Evolutionary conservation across 176 grass and related monocot species (phyloP).

Genomic region (Hyparrhenia diplandra): DNA sequence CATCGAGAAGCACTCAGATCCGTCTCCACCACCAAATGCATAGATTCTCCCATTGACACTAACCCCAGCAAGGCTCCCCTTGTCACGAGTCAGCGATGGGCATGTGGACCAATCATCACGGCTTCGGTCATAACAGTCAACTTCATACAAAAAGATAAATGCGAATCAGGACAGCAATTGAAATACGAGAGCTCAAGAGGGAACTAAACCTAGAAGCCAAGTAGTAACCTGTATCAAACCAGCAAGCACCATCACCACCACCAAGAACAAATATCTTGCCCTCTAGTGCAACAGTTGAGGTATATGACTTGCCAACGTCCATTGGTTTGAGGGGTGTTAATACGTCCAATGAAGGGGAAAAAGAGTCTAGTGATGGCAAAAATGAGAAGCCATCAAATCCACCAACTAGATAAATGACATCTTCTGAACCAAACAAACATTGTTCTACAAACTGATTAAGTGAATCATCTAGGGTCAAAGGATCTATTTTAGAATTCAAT

Average conservation of each 20-base stretch:
- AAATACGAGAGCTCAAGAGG: neutral
- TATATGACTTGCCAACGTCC: conserved; percentile 46
- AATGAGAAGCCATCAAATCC: conserved; percentile 62
- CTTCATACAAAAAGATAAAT: conserved; percentile 39
- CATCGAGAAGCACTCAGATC: conserved; percentile 53
- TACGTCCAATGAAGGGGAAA: conserved; percentile 67
- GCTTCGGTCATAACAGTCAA: conserved; percentile 61
- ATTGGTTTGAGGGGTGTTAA: conserved; percentile 64
- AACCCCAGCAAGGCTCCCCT: conserved; percentile 60
- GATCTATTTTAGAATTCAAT: conserved; percentile 56
- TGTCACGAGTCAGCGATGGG: conserved; percentile 41
- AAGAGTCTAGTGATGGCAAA: conserved; percentile 55
- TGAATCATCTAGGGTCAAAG: conserved; percentile 51
- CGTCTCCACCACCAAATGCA: conserved; percentile 61
- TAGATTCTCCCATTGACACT: conserved; percentile 62
- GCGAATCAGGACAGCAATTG: conserved; percentile 6
- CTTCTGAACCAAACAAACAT: conserved; percentile 66
- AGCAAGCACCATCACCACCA: conserved; percentile 58
- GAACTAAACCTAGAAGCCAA: conserved; percentile 14
- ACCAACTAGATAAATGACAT: conserved; percentile 75
- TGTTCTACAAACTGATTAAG: conserved; percentile 64
- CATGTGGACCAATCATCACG: conserved; percentile 57
- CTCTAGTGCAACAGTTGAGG: conserved; percentile 54
- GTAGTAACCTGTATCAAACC: conserved; percentile 65
- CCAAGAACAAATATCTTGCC: conserved; percentile 78